Conservation (phyloP, 768 basidiomycete genomes). For the Boletus vinaceobasis region DNA sequence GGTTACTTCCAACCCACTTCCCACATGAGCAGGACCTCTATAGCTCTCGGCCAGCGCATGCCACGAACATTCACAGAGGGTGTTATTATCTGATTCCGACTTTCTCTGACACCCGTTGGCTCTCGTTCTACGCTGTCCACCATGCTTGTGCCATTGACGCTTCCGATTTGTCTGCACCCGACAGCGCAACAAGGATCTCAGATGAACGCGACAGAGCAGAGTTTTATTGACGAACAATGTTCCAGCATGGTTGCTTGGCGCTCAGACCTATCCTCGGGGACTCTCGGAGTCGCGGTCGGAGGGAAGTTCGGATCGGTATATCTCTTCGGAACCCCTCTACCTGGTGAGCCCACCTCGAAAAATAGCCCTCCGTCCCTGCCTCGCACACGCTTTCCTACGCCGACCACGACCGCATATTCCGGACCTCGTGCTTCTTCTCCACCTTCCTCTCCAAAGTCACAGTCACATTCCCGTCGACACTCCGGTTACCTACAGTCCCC, state of each 20-base stretch:
- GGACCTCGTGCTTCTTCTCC: constrained; percentile 12
- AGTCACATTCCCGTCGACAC: constrained; percentile 23
- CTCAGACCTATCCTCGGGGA: not conserved
- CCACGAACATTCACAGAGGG: not conserved
- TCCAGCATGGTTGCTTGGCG: constrained; percentile 20
- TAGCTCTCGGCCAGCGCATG: constrained; percentile 3
- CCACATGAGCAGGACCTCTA: constrained; percentile 5
- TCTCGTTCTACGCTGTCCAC: not conserved
- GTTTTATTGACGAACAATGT: constrained; percentile 21
- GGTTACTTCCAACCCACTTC: not conserved
- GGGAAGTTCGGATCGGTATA: constrained; percentile 24
- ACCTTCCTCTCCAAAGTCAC: constrained; percentile 21
- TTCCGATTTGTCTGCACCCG: constrained; percentile 16
- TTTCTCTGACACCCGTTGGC: not conserved
- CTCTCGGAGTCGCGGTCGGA: constrained; percentile 21
- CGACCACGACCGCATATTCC: constrained; percentile 1
- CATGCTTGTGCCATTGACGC: constrained; percentile 28
- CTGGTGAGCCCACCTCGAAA: constrained; percentile 19
- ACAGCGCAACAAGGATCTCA: constrained; percentile 5
- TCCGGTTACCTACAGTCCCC: constrained; percentile 34
- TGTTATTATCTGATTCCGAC: not conserved
- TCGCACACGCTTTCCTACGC: constrained; percentile 11
- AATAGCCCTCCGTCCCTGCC: constrained; percentile 4
- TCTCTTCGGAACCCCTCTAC: constrained; percentile 25
- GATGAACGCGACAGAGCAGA: constrained; percentile 19